Evolutionary conservation across 257 asterid species (phyloP).

Genomic region (Solanum bulbocastanum): DNA sequence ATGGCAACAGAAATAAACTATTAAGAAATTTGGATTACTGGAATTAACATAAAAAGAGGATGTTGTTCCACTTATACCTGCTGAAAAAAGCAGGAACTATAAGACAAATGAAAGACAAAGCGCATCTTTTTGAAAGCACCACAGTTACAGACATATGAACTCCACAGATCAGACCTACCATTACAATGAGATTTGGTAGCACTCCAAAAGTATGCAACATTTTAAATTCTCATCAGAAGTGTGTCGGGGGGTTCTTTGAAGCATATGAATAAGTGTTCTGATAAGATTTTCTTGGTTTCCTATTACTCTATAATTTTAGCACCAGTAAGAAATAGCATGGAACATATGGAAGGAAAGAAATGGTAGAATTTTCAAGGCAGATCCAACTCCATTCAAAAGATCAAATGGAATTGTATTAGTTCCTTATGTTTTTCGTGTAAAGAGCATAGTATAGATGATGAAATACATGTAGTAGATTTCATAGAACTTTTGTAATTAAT

Average conservation of each 20-base stretch:
- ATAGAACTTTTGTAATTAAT: neutral
- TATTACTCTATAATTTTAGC: neutral
- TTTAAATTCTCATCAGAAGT: neutral
- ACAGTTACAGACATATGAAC: neutral
- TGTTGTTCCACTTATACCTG: neutral
- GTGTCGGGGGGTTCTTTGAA: neutral
- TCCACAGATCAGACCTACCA: neutral
- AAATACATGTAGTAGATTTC: neutral
- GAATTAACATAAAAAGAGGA: neutral
- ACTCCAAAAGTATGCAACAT: neutral
- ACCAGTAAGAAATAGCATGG: neutral
- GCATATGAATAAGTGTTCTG: neutral
- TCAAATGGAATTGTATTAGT: neutral
- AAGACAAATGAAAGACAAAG: neutral
- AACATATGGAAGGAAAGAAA: neutral
- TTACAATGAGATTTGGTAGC: neutral
- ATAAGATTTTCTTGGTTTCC: neutral
- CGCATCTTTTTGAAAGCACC: neutral
- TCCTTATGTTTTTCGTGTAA: neutral
- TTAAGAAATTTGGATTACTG: neutral
- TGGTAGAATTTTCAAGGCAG: neutral
- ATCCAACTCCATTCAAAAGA: neutral
- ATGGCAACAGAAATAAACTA: conserved; percentile 2
- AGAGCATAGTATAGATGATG: neutral
- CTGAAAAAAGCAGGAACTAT: neutral